These are phyloP conservation scores for Sporothrix luriei DNA, from an alignment of 2,329 filamentous ascomycete genomes.

Conservation along the genomic window DNA sequence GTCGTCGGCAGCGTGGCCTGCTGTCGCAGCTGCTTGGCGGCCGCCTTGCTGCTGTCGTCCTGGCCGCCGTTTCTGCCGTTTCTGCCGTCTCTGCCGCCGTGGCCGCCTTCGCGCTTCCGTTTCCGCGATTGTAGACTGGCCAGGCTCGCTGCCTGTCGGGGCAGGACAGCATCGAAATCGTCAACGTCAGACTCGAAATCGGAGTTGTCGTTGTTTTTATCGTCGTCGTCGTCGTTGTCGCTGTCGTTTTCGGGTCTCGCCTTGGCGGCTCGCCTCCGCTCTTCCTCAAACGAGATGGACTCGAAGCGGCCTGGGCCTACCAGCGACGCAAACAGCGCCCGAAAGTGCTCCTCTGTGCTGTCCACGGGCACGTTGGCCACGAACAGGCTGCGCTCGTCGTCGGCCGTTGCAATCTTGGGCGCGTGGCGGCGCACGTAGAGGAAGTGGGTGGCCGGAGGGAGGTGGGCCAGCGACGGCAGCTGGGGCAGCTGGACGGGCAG, in stretches of 20 bases:
- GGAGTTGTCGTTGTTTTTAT: not conserved
- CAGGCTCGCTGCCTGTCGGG: slow-evolving; percentile 48
- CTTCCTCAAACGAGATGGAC: slow-evolving; percentile 71
- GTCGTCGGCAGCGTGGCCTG: slow-evolving; percentile 59
- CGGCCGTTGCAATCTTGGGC: slow-evolving; percentile 72
- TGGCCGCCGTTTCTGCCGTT: slow-evolving; percentile 19
- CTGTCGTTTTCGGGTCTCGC: not conserved
- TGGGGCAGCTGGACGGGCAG: slow-evolving; percentile 69
- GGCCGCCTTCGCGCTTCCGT: slow-evolving; percentile 50
- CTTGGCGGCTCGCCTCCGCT: slow-evolving; percentile 46
- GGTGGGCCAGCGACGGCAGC: slow-evolving; percentile 57
- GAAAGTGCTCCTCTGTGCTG: slow-evolving; percentile 74
- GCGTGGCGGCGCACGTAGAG: slow-evolving; percentile 83
- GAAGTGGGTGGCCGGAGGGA: slow-evolving; percentile 70
- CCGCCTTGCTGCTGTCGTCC: slow-evolving; percentile 5
- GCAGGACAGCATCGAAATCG: slow-evolving; percentile 44
- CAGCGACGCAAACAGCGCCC: slow-evolving; percentile 71
- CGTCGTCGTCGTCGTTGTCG: not conserved
- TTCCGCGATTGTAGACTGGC: slow-evolving; percentile 51
- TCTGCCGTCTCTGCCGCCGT: slow-evolving; percentile 28
- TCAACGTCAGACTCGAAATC: slow-evolving; percentile 16
- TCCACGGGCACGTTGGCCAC: slow-evolving; percentile 88
- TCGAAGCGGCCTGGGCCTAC: slow-evolving; percentile 80
- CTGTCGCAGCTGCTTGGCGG: slow-evolving; percentile 33
- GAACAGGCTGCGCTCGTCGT: slow-evolving; percentile 80